Percentiles rank a stretch among this genome's conserved stretches.
These are phyloP conservation scores for Fusarium ambrosium DNA, from an alignment of 2,329 filamentous ascomycete species.

Conservation along the genomic window DNA sequence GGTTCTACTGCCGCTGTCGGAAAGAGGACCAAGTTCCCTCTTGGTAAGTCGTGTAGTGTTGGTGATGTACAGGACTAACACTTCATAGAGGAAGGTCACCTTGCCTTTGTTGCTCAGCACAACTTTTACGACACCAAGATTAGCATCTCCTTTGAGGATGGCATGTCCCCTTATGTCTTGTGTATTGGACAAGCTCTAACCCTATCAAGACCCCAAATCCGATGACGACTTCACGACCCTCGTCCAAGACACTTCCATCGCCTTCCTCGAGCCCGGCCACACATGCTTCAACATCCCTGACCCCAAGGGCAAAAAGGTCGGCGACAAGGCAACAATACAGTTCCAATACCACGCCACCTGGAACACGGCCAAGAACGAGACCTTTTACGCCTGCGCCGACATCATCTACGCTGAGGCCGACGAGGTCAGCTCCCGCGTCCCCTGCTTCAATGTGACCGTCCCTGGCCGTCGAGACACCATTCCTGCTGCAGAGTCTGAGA, in stretches of 20 bases:
- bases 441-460: background rate
- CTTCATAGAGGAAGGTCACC: background rate
- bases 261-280: background rate
- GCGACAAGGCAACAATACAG: constrained; percentile 1
- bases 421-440: background rate
- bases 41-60: background rate
- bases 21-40: constrained; percentile 13
- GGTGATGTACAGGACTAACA: background rate
- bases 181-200: background rate
- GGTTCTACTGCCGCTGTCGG: constrained; percentile 7
- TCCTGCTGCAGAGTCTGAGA: background rate
- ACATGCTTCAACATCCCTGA: constrained; percentile 2
- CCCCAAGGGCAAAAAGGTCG: background rate
- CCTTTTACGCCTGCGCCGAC: constrained; percentile 2
- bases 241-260: background rate
- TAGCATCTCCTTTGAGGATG: background rate
- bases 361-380: background rate
- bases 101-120: background rate
- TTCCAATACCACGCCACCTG: constrained; percentile 1
- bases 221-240: background rate
- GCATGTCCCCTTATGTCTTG: background rate
- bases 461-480: background rate
- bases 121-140: background rate
- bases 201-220: background rate
- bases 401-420: constrained; percentile 1